A percentile compares a stretch with the other conserved stretches of the same genome.
Evolutionary conservation across 495 filamentous ascomycete genomes (phyloP).

Genomic region (Trichoderma erinaceum): DNA sequence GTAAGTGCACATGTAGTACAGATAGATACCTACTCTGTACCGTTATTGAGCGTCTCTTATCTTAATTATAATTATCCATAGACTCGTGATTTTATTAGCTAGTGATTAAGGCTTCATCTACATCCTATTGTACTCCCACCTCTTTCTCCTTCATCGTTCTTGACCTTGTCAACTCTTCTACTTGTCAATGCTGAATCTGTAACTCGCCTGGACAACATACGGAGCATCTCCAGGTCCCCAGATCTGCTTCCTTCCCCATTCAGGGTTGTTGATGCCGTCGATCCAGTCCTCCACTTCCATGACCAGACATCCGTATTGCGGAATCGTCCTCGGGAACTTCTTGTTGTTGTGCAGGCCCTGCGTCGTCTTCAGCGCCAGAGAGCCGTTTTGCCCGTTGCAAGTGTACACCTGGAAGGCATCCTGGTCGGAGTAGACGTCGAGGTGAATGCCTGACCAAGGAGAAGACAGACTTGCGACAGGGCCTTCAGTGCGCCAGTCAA

Average conservation of each 20-base stretch:
- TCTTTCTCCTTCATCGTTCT: background rate
- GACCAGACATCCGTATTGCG: slow-evolving; percentile 68
- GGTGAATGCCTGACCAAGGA: slow-evolving; percentile 62
- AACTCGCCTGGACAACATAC: slow-evolving; percentile 59
- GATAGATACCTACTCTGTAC: no score
- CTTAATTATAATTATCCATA: background rate
- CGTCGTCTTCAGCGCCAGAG: slow-evolving; percentile 53
- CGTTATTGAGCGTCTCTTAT: background rate
- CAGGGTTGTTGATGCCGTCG: slow-evolving; percentile 72
- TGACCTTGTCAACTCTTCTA: slow-evolving; percentile 14
- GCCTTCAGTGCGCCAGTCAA: slow-evolving; percentile 51
- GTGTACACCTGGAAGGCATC: slow-evolving; percentile 73
- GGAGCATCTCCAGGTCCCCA: slow-evolving; percentile 57
- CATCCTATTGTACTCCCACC: background rate
- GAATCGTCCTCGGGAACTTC: slow-evolving; percentile 41
- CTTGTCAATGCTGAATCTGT: slow-evolving; percentile 48
- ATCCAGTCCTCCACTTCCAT: slow-evolving; percentile 70
- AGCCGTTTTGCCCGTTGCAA: slow-evolving; percentile 68
- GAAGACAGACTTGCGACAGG: slow-evolving; percentile 58
- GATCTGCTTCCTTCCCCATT: slow-evolving; percentile 62
- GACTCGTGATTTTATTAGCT: no score
- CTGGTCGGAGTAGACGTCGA: slow-evolving; percentile 71
- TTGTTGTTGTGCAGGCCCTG: slow-evolving; percentile 47
- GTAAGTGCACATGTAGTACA: no score
- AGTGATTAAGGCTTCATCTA: no score